Evolutionary conservation across 140 eudicot genomes (phyloP).

Genomic region (Bidens hawaiensis): DNA sequence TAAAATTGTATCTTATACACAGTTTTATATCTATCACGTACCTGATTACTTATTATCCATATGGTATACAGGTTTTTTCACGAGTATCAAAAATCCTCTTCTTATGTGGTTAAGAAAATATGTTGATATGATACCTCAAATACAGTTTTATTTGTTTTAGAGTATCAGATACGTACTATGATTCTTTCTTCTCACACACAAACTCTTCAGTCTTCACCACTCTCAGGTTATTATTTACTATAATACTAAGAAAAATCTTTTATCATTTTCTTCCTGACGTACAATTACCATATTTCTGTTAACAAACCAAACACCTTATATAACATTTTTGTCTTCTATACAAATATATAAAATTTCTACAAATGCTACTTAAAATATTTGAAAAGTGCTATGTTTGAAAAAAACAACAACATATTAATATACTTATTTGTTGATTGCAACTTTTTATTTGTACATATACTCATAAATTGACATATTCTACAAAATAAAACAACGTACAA

Average conservation of each 20-base stretch:
- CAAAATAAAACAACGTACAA: background rate
- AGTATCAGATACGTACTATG: background rate
- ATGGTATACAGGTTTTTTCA: too few relatives aligned
- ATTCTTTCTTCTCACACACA: too few relatives aligned
- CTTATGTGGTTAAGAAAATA: background rate
- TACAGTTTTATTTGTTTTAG: background rate
- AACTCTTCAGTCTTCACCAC: too few relatives aligned
- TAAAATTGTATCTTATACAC: background rate
- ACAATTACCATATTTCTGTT: background rate
- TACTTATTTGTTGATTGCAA: background rate
- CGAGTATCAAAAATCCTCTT: too few relatives aligned
- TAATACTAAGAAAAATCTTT: too few relatives aligned
- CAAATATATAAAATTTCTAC: background rate
- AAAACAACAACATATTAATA: too few relatives aligned
- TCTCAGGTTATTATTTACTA: background rate
- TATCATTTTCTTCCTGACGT: background rate
- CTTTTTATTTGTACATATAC: background rate
- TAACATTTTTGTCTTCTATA: background rate
- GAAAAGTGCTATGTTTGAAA: background rate
- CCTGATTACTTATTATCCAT: too few relatives aligned
- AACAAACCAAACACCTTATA: background rate
- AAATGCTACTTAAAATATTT: background rate
- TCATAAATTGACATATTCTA: background rate
- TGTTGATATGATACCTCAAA: background rate
- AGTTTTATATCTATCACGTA: too few relatives aligned